These are phyloP conservation scores for Colletotrichum somersetense DNA, from an alignment of 2,329 filamentous ascomycete genomes.

Conservation along the genomic window DNA sequence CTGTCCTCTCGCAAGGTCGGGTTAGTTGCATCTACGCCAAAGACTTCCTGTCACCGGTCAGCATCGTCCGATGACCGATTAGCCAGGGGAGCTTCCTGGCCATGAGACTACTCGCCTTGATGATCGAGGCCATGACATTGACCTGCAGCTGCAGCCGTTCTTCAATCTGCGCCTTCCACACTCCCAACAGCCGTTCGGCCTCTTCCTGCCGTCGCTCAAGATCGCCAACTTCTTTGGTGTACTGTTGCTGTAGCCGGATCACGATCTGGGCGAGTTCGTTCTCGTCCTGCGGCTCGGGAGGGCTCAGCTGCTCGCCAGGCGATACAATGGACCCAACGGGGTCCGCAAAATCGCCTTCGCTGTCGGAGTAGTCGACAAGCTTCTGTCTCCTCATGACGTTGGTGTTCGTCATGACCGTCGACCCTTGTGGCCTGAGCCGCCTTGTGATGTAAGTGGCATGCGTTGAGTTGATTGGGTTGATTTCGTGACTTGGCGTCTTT, in stretches of 20 bases:
- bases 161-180: conserved; percentile 18
- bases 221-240: conserved; percentile 13
- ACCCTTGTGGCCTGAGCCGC: neutral
- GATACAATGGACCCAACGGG: neutral
- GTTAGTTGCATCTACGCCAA: neutral
- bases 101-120: conserved; percentile 2
- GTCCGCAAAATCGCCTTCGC: neutral
- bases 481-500: too few species aligned
- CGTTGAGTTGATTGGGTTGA: neutral
- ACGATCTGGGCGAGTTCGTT: conserved; percentile 30
- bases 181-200: neutral
- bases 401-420: neutral
- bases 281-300: conserved; percentile 3
- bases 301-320: neutral
- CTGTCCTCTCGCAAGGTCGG: too few species aligned
- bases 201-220: conserved; percentile 7
- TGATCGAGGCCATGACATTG: conserved; percentile 19
- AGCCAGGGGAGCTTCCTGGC: neutral
- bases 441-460: neutral
- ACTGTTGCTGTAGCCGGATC: conserved; percentile 20
- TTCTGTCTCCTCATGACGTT: neutral
- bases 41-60: conserved; percentile 7
- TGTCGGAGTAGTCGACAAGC: neutral
- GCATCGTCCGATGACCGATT: neutral
- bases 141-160: conserved; percentile 24